These are phyloP conservation scores for Erucastrum elatum DNA, from an alignment of 345 rosid genomes.

Conservation along the genomic window DNA sequence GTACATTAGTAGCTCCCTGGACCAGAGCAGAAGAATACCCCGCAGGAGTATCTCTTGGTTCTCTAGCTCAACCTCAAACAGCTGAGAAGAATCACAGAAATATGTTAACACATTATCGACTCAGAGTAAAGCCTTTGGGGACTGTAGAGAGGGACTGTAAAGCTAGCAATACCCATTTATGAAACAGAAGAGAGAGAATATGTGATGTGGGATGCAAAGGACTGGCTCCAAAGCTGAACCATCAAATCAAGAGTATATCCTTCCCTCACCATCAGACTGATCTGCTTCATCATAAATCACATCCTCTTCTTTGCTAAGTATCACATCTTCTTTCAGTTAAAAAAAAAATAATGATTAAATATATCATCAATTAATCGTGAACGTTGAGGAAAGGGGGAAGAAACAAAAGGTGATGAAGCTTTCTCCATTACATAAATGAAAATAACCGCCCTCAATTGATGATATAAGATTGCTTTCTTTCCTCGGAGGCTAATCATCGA, in stretches of 20 bases:
- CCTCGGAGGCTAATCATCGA: too few relatives aligned
- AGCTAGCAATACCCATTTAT: constrained; percentile 70
- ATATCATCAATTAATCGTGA: not conserved
- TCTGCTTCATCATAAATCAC: constrained; percentile 47
- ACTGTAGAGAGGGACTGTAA: not conserved
- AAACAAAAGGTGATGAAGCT: too few relatives aligned
- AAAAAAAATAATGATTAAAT: constrained; percentile 13
- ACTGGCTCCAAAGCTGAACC: constrained; percentile 97
- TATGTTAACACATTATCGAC: not conserved
- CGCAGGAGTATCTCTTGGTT: constrained; percentile 69
- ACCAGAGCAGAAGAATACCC: constrained; percentile 94
- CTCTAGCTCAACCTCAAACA: constrained; percentile 78
- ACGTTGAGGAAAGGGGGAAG: not conserved
- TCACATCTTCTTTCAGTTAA: constrained; percentile 60
- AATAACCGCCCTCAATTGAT: too few relatives aligned
- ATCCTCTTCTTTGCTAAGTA: constrained; percentile 70
- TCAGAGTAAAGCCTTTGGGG: not conserved
- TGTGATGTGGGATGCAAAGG: constrained; percentile 87
- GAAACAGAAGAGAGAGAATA: constrained; percentile 78
- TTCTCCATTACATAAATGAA: too few relatives aligned
- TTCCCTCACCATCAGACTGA: constrained; percentile 49
- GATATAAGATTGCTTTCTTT: too few relatives aligned
- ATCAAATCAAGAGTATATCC: constrained; percentile 81
- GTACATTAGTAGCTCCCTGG: constrained; percentile 92
- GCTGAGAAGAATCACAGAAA: constrained; percentile 48